Evolutionary conservation across 1,284 basidiomycete species (phyloP), one percentile per base, ranked within the genome.

Genomic region (Bjerkandera adusta): DNA sequence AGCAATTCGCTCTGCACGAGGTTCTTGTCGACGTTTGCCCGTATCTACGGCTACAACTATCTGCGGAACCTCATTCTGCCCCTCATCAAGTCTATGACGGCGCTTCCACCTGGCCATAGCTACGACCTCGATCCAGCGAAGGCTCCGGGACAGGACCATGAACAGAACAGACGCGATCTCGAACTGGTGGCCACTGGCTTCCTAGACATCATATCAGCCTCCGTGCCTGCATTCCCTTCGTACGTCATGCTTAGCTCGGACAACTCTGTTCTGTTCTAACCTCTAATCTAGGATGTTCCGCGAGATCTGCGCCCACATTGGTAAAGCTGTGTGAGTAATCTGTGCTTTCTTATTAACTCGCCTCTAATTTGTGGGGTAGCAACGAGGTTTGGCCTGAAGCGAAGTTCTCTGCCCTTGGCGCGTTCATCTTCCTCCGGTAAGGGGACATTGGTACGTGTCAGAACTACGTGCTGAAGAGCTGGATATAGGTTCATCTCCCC

Each of bases 21-120:
- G 44, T 83, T 97, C 49, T 66, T 96, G 36, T 92, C 90, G 5
- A 81, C 84, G 1, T 95, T 95, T 57, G 90, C 90, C 1, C 82
- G 77, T 58, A 82, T 88, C 22, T 90, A 94, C 52, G 93, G 92
- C 4, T 96, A 95, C 66, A 85, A 86, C 51, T 96, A 95, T 62
- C 72, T 95, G 13, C 76, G 92, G 26, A 79, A 76, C 41, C 76
- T 94, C 22, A 79, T 95, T 40, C 72, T 79, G 35, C 90, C 91
- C 2, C 70, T 95, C 20, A 74, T 95, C 49, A 77, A 84, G 53
- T 79, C 79, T 21, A 86, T 96, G 75, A 68, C 76, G 5, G 71
- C 80, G 10, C 76, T 89, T 65, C 89, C 90, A 0, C 65, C 79
- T 16, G 89, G 86, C 13, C 82, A 81, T 52, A 82, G 82, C 1